These are phyloP conservation scores for Phalaenopsis equestris DNA, from an alignment of 106 monocot genomes.

Conservation along the genomic window DNA sequence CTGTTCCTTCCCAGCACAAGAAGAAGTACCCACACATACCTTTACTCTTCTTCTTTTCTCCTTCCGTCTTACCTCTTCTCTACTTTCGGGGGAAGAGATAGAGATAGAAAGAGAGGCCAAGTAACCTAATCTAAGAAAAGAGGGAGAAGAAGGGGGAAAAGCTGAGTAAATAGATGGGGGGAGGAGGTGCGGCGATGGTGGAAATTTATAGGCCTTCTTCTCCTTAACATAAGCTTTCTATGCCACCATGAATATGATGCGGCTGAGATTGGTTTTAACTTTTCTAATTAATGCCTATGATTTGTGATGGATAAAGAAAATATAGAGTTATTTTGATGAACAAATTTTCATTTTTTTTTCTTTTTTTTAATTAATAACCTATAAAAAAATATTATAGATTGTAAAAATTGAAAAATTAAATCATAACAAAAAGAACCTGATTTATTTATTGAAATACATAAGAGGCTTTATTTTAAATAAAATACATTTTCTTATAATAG, in stretches of 20 bases:
- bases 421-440: too few species aligned
- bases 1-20: background rate
- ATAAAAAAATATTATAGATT: too few species aligned
- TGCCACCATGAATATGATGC: background rate
- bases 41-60: background rate
- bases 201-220: constrained; percentile 3
- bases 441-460: too few species aligned
- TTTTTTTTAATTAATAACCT: background rate
- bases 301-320: background rate
- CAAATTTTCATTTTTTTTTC: background rate
- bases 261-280: background rate
- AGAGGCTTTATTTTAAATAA: too few species aligned
- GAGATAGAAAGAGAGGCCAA: background rate
- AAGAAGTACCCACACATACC: background rate
- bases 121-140: background rate
- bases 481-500: too few species aligned
- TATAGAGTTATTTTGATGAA: background rate
- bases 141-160: background rate
- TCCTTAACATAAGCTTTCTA: background rate
- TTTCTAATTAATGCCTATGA: background rate
- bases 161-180: background rate
- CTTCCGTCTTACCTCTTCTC: background rate
- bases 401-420: too few species aligned
- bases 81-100: background rate
- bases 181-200: background rate